Conservation (phyloP, 805 yeast genomes). For the Ogataea thermomethanolica region DNA sequence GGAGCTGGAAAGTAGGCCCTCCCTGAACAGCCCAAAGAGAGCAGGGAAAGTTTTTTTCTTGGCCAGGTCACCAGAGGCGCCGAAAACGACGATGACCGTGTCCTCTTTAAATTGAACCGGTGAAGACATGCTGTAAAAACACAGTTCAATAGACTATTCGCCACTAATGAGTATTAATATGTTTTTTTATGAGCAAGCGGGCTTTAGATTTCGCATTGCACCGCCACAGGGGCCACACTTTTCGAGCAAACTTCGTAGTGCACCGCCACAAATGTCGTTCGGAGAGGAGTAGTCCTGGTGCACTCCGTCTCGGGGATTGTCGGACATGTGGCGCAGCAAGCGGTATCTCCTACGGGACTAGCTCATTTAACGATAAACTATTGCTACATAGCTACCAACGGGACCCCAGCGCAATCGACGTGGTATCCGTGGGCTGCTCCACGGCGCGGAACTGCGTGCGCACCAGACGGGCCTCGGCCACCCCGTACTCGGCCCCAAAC, state of each 20-base stretch:
- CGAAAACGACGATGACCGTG: conserved; percentile 77
- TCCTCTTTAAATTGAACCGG: conserved; percentile 53
- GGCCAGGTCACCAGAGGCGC: conserved; percentile 94
- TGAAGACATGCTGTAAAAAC: conserved; percentile 14
- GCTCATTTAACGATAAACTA: too few species aligned
- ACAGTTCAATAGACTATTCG: conserved; percentile 1
- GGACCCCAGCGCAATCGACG: conserved; percentile 48
- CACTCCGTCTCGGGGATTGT: conserved; percentile 6
- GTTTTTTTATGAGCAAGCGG: conserved; percentile 7
- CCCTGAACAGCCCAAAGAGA: conserved; percentile 67
- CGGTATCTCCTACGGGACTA: conserved; percentile 9
- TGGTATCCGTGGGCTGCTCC: conserved; percentile 48
- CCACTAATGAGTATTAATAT: conserved; percentile 5
- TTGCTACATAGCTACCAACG: conserved; percentile 41
- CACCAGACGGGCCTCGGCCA: conserved; percentile 36
- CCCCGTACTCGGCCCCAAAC: conserved; percentile 32
- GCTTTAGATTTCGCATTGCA: background rate
- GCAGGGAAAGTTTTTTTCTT: conserved; percentile 95
- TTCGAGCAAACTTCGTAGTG: background rate
- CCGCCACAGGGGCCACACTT: conserved; percentile 5
- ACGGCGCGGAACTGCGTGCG: conserved; percentile 48
- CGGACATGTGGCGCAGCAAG: conserved; percentile 15
- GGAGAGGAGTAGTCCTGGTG: conserved; percentile 8
- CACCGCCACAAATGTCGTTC: conserved; percentile 10
- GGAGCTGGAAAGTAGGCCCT: conserved; percentile 69